Percentiles rank a stretch among this genome's conserved stretches.
Conservation (phyloP, 129 eudicot genomes). For the Centrapalus pauciflorus region DNA sequence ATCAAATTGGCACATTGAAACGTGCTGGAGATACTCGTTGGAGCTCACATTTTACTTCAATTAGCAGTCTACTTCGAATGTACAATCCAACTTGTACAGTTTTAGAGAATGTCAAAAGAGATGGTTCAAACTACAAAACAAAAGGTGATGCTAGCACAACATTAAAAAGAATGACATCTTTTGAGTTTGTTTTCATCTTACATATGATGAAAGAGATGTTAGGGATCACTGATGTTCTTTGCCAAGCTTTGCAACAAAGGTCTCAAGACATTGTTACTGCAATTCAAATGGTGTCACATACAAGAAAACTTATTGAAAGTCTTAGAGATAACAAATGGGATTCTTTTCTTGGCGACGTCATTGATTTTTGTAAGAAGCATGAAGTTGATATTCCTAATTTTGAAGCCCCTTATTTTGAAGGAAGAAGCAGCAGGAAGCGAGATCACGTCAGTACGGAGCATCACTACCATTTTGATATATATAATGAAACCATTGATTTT, state of each 20-base stretch:
- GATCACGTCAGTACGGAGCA: not conserved
- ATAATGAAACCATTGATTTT: not conserved
- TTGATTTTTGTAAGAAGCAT: not conserved
- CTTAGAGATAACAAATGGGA: not conserved
- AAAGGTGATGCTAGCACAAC: too few relatives aligned
- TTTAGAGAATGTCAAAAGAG: too few relatives aligned
- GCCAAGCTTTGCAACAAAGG: not conserved
- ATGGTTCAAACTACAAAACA: too few relatives aligned
- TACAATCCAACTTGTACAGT: too few relatives aligned
- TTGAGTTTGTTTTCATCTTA: conserved; percentile 3
- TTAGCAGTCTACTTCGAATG: too few relatives aligned
- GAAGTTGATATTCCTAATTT: not conserved
- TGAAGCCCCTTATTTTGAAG: not conserved
- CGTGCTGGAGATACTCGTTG: too few relatives aligned
- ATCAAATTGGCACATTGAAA: too few relatives aligned
- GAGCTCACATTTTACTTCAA: too few relatives aligned
- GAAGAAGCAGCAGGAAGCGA: not conserved
- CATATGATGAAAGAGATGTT: not conserved
- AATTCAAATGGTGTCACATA: not conserved
- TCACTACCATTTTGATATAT: not conserved
- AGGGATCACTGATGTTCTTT: not conserved
- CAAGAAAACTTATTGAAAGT: not conserved
- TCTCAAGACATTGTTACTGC: not conserved
- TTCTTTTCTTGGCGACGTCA: not conserved
- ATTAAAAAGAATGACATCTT: too few relatives aligned